phyloP scores from a whole-genome alignment of 441 rosid genomes.

The Corymbia citriodora region DNA sequence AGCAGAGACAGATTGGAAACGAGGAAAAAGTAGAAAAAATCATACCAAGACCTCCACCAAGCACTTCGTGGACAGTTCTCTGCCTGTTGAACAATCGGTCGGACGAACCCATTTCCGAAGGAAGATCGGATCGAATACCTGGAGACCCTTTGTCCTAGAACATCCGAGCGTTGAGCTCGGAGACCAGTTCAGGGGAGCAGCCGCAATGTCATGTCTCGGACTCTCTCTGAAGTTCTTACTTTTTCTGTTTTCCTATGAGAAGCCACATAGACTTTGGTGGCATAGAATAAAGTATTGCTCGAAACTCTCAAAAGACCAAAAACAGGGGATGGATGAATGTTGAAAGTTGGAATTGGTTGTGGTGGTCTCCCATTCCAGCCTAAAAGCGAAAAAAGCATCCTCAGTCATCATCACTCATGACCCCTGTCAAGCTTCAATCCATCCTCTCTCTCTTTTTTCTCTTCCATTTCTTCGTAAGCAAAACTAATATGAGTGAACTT shows the following conservation, averaged over 20 bases:
- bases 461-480: not conserved
- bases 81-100: slow-evolving; percentile 62
- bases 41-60: slow-evolving; percentile 79
- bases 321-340: not conserved
- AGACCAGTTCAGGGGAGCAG: not conserved
- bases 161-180: not conserved
- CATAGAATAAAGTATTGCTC: not conserved
- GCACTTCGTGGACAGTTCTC: slow-evolving; percentile 63
- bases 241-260: not conserved
- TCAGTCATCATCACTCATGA: slow-evolving; percentile 13
- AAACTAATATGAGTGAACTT: no score
- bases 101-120: slow-evolving; percentile 29
- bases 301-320: slow-evolving; percentile 2
- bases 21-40: not conserved
- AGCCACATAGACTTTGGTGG: not conserved
- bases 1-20: not conserved
- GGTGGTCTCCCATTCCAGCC: slow-evolving; percentile 43
- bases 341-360: slow-evolving; percentile 17
- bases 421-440: not conserved
- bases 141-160: not conserved
- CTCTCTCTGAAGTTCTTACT: not conserved
- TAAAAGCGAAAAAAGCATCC: slow-evolving; percentile 40
- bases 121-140: not conserved
- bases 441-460: not conserved
- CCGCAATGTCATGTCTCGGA: not conserved